Conservation (phyloP, 345 rosid species). For the Trapa bicornis region DNA sequence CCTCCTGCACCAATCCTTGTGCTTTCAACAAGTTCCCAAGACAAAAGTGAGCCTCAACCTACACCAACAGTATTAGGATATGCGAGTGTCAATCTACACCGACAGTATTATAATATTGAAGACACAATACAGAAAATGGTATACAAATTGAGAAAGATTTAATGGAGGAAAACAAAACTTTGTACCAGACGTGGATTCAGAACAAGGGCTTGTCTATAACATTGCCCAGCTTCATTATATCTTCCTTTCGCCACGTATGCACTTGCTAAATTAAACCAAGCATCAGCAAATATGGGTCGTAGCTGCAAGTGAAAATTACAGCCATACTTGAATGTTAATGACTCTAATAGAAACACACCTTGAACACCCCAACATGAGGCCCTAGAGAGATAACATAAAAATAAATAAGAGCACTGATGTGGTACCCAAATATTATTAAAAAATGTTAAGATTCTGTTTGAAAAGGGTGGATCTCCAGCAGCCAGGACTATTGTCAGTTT, state of each 20-base stretch:
- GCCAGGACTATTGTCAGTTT: no score
- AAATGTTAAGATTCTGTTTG: no score
- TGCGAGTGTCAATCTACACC: slow-evolving; percentile 45
- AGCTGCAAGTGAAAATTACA: slow-evolving; percentile 37
- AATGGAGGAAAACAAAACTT: background rate
- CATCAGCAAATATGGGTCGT: slow-evolving; percentile 92
- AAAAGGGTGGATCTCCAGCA: no score
- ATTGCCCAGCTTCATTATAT: slow-evolving; percentile 84
- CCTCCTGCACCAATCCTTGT: slow-evolving; percentile 90
- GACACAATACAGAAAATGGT: no score
- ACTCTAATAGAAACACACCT: no score
- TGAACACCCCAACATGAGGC: no score
- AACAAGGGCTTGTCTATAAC: slow-evolving; percentile 90
- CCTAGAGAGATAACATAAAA: no score
- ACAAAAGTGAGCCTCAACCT: slow-evolving; percentile 98
- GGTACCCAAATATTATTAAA: no score
- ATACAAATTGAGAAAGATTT: background rate
- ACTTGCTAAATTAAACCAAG: slow-evolving; percentile 97
- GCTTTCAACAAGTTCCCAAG: slow-evolving; percentile 92
- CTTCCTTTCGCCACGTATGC: slow-evolving; percentile 97
- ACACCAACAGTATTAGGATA: background rate
- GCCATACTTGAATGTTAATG: no score
- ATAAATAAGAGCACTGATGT: no score
- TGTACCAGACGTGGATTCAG: slow-evolving; percentile 87
- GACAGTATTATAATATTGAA: background rate